phyloP scores from a whole-genome alignment of 2,329 filamentous ascomycete species.

The Sporothrix mexicana region DNA sequence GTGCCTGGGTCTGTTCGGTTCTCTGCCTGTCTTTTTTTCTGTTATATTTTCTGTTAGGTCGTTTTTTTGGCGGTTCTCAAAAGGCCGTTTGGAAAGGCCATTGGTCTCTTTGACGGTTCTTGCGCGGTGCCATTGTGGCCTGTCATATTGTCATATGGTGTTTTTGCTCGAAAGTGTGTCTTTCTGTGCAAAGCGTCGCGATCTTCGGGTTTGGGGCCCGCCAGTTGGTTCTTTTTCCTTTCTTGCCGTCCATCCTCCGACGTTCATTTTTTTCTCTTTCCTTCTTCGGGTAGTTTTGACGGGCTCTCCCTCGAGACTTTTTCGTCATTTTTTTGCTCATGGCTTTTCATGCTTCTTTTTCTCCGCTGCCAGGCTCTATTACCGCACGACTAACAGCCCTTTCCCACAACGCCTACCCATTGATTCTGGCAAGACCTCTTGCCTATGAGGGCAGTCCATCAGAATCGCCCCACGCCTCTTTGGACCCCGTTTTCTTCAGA shows the following conservation, averaged over 20 bases:
- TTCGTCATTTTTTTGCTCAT: background rate
- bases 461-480: background rate
- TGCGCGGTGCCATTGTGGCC: slow-evolving; percentile 1
- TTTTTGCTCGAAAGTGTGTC: background rate
- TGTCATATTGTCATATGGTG: background rate
- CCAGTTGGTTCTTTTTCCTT: background rate
- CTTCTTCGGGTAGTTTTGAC: background rate
- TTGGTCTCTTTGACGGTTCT: background rate
- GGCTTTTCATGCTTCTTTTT: background rate
- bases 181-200: background rate
- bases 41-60: background rate
- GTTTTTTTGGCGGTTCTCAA: background rate
- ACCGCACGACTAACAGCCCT: background rate
- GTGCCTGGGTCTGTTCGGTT: background rate
- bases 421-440: background rate
- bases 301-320: background rate
- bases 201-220: background rate
- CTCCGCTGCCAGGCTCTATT: background rate
- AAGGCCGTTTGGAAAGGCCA: background rate
- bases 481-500: background rate
- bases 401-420: background rate
- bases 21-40: no score
- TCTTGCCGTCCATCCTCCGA: background rate
- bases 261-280: background rate
- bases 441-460: background rate